Evolutionary conservation across 169 alveolate species (phyloP).

Genomic region (Eimeria necatrix): DNA sequence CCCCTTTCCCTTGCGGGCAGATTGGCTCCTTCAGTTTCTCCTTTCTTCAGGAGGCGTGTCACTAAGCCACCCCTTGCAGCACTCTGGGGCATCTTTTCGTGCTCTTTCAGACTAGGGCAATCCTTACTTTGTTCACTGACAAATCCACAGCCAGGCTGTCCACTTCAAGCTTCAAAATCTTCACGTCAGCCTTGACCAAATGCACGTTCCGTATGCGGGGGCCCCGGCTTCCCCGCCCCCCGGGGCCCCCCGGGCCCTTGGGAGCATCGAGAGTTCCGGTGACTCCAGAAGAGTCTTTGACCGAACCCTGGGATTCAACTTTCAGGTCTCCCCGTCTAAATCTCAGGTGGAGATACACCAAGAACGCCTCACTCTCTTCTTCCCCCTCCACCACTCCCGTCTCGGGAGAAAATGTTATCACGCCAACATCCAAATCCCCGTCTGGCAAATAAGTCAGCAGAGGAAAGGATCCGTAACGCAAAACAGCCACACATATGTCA

Average conservation of each 20-base stretch:
- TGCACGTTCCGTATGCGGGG: slow-evolving; percentile 75
- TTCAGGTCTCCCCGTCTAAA: slow-evolving; percentile 65
- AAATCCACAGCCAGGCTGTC: slow-evolving; percentile 81
- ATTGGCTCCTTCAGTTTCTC: background rate
- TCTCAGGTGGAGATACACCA: slow-evolving; percentile 52
- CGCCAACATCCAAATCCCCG: slow-evolving; percentile 83
- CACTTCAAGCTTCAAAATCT: slow-evolving; percentile 77
- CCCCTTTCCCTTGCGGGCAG: background rate
- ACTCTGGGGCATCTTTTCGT: background rate
- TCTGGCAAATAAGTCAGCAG: slow-evolving; percentile 82
- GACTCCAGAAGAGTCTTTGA: background rate
- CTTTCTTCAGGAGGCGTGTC: background rate
- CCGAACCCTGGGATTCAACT: slow-evolving; percentile 16
- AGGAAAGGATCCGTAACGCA: slow-evolving; percentile 82
- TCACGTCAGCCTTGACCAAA: slow-evolving; percentile 81
- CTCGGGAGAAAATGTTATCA: slow-evolving; percentile 62
- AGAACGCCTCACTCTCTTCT: slow-evolving; percentile 77
- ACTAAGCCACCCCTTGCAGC: background rate
- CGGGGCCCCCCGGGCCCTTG: slow-evolving; percentile 58
- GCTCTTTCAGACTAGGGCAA: background rate
- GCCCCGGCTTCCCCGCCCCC: background rate
- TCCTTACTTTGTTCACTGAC: slow-evolving; percentile 81
- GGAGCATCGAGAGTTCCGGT: background rate
- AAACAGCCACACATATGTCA: slow-evolving; percentile 76
- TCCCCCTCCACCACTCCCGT: slow-evolving; percentile 79